phyloP scores from a whole-genome alignment of 2,329 filamentous ascomycete species.

The Cladosporium sp. region DNA sequence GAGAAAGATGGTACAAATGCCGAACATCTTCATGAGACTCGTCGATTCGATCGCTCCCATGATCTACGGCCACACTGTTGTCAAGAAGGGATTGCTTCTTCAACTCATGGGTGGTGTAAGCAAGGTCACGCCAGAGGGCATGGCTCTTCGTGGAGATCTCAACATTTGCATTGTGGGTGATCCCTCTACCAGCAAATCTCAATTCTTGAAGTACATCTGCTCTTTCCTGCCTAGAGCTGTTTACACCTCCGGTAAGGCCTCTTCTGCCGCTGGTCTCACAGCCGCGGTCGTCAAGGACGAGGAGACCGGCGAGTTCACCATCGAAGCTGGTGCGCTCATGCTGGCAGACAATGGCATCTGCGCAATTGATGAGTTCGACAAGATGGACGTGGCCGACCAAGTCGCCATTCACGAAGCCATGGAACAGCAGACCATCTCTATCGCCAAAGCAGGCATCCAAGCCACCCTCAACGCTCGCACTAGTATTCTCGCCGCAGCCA shows the following conservation, averaged over 20 bases:
- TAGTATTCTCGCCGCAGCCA: slow-evolving; percentile 91
- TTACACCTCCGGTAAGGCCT: slow-evolving; percentile 97
- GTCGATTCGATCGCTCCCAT: slow-evolving; percentile 94
- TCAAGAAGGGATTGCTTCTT: slow-evolving; percentile 93
- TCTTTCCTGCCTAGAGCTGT: slow-evolving; percentile 94
- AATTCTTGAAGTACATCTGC: slow-evolving; percentile 97
- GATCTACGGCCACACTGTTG: slow-evolving; percentile 94
- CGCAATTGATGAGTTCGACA: slow-evolving; percentile 98
- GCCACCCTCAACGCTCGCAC: slow-evolving; percentile 95
- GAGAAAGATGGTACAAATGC: slow-evolving; percentile 87
- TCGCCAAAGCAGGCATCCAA: slow-evolving; percentile 97
- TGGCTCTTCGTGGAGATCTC: slow-evolving; percentile 94
- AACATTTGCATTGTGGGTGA: slow-evolving; percentile 99
- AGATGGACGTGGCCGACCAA: slow-evolving; percentile 97
- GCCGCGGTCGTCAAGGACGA: slow-evolving; percentile 97
- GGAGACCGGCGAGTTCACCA: slow-evolving; percentile 97
- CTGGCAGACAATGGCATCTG: slow-evolving; percentile 95
- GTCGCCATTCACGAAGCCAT: slow-evolving; percentile 99
- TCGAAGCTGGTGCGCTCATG: slow-evolving; percentile 97
- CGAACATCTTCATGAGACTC: slow-evolving; percentile 89
- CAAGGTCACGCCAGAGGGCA: slow-evolving; percentile 88
- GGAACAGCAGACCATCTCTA: slow-evolving; percentile 99
- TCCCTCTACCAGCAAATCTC: slow-evolving; percentile 93
- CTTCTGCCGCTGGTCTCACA: slow-evolving; percentile 93
- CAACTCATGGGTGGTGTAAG: slow-evolving; percentile 95